Base-by-base conservation (phyloP, 2,329 filamentous ascomycete species). In the Botryotinia convoluta region DNA sequence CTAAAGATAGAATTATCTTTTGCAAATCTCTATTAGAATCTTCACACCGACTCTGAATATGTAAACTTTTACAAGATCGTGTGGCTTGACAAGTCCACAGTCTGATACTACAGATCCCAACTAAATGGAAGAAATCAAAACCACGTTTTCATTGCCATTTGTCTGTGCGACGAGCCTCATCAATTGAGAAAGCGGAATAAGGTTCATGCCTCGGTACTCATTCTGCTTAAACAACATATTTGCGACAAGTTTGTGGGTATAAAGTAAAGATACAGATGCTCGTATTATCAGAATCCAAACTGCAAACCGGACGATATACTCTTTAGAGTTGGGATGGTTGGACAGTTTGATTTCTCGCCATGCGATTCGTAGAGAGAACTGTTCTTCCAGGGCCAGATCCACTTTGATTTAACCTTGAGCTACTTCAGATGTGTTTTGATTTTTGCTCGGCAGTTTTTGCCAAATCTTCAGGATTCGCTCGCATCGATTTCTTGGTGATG, bases 81-180 rank as follows among this genome's bases (percentile, higher is more conserved):
- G 26, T 37, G 35, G 22, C 14, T 51, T 9, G 35, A 39, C 39
- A 39, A n/a, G 12, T 54, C 45, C 26, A n/a, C 14, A 26, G 45
- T 32, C 48, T 42, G 48, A 57, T 42, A 67, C 44, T 29, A 18
- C 7, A n/a, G 16, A 20, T 26, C 42, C 22, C 22, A 4, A 51
- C 22, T 39, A 26, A 51, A 35, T 35, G 3, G 29, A 14, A 29
- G 1, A 51, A 45, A 51, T 8, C 22, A 37, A 44, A 26, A 35
- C 45, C 32, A 54, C 20, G 35, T 67, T 54, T 16, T 29, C 22
- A 22, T 54, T 54, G 22, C 26, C 32, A 32, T 51, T 54, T 67
- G 64, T 67, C 64, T 67, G 63, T 67, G 63, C 63, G 44, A 67
- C 4, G 14, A 67, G 44, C 44, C 63, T 37, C 63, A 18, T 51